Conservation (phyloP, 148 eudicot species). For the Camellia japonica region DNA sequence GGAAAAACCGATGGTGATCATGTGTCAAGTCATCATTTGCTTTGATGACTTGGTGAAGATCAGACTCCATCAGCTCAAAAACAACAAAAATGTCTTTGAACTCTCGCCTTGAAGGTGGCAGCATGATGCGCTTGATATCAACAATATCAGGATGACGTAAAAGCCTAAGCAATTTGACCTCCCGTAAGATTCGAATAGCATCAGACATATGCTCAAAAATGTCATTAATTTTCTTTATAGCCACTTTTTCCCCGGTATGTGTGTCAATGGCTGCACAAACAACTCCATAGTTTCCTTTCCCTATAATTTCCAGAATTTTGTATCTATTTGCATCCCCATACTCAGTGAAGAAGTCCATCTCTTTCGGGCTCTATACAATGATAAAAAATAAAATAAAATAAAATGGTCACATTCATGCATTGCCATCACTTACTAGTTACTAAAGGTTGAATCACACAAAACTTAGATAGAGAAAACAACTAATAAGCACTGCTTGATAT, state of each 20-base stretch:
- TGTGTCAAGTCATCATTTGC: conserved; percentile 86
- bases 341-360: conserved; percentile 72
- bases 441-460: not conserved
- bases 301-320: conserved; percentile 76
- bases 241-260: conserved; percentile 81
- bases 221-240: conserved; percentile 78
- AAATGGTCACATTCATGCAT: not conserved
- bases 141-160: conserved; percentile 90
- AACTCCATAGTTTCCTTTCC: conserved; percentile 91
- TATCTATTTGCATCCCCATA: conserved; percentile 80
- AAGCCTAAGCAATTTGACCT: conserved; percentile 82
- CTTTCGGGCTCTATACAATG: conserved; percentile 50
- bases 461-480: conserved; percentile 15
- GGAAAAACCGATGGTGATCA: conserved; percentile 85
- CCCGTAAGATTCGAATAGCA: conserved; percentile 80
- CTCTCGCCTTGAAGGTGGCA: conserved; percentile 77
- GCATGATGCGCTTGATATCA: conserved; percentile 82
- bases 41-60: conserved; percentile 87
- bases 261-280: conserved; percentile 92
- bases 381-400: not conserved
- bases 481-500: not conserved
- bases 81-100: conserved; percentile 88
- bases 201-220: conserved; percentile 82
- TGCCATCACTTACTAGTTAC: not conserved
- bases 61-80: conserved; percentile 93